phyloP scores from a whole-genome alignment of 2,329 filamentous ascomycete genomes.

The Arthrobotrys sphaeroides region DNA sequence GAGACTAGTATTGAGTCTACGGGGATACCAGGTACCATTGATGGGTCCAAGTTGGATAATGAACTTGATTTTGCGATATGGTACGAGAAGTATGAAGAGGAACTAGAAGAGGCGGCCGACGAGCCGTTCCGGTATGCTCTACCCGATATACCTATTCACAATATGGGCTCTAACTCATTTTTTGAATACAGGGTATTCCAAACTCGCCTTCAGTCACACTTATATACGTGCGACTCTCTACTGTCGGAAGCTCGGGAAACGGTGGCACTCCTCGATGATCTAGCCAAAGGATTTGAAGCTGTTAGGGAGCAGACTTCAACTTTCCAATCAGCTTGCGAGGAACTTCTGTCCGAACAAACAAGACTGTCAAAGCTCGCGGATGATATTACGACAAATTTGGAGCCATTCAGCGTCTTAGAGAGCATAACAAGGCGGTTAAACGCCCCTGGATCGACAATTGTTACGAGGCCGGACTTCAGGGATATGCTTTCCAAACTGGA shows the following conservation, averaged over 20 bases:
- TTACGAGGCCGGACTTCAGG: conserved; percentile 83
- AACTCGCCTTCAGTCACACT: conserved; percentile 70
- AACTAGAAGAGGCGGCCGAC: conserved; percentile 82
- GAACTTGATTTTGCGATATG: conserved; percentile 70
- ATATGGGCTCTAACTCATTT: background rate
- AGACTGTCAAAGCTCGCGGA: conserved; percentile 81
- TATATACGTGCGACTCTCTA: conserved; percentile 76
- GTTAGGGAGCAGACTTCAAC: conserved; percentile 92
- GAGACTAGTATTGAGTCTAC: background rate
- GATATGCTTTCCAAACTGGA: conserved; percentile 89
- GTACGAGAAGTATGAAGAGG: conserved; percentile 70
- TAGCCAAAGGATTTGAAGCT: conserved; percentile 85
- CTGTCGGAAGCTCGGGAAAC: conserved; percentile 79
- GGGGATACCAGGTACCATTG: conserved; percentile 59
- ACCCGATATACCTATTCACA: background rate
- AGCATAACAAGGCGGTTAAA: conserved; percentile 89
- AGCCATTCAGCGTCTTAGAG: conserved; percentile 94
- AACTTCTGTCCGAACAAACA: conserved; percentile 81
- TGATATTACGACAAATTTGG: conserved; percentile 86
- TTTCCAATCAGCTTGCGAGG: conserved; percentile 91
- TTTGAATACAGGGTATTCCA: conserved; percentile 73
- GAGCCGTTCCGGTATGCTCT: conserved; percentile 78
- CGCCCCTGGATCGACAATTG: conserved; percentile 87
- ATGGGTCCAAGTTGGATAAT: conserved; percentile 60
- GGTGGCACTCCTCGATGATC: conserved; percentile 76